Evolutionary conservation across 371 early-diverging fungal genomes (phyloP).

Genomic region (Rhizopus arrhizus): DNA sequence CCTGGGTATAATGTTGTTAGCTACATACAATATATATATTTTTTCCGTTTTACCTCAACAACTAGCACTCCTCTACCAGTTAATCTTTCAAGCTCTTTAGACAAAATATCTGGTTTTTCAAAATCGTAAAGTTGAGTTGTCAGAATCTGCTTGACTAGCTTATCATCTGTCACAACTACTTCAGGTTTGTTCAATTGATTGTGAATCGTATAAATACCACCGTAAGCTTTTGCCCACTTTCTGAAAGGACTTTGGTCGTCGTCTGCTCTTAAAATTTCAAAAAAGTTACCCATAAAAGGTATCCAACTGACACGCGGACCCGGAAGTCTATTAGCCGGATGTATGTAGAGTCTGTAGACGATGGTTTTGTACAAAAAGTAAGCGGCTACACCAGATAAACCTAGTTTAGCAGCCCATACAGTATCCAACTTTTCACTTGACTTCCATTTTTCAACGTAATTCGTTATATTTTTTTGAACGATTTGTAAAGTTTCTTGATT

Average conservation of each 20-base stretch:
- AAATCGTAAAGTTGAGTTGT: slow-evolving; percentile 51
- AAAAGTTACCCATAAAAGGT: slow-evolving; percentile 52
- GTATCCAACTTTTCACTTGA: neutral
- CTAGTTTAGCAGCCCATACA: neutral
- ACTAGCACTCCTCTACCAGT: slow-evolving; percentile 58
- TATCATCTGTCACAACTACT: slow-evolving; percentile 52
- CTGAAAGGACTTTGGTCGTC: slow-evolving; percentile 44
- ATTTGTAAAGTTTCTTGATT: neutral
- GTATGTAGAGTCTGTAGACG: slow-evolving; percentile 45
- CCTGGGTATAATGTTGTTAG: slow-evolving; percentile 10
- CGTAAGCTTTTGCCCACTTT: slow-evolving; percentile 56
- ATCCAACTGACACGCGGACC: slow-evolving; percentile 54
- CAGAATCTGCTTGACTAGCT: slow-evolving; percentile 53
- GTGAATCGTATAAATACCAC: slow-evolving; percentile 50
- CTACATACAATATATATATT: neutral
- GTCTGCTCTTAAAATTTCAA: slow-evolving; percentile 51
- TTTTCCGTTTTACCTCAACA: slow-evolving; percentile 32
- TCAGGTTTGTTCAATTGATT: slow-evolving; percentile 48
- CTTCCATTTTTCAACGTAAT: neutral
- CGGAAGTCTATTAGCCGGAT: slow-evolving; percentile 52
- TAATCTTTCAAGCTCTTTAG: slow-evolving; percentile 28
- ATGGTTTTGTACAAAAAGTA: slow-evolving; percentile 22
- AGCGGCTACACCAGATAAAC: slow-evolving; percentile 5
- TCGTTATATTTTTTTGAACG: neutral
- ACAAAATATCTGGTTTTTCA: slow-evolving; percentile 30